A percentile compares a stretch with the other conserved stretches of the same genome.
Conservation (phyloP, 805 yeast species). For the Candida boleticola region DNA sequence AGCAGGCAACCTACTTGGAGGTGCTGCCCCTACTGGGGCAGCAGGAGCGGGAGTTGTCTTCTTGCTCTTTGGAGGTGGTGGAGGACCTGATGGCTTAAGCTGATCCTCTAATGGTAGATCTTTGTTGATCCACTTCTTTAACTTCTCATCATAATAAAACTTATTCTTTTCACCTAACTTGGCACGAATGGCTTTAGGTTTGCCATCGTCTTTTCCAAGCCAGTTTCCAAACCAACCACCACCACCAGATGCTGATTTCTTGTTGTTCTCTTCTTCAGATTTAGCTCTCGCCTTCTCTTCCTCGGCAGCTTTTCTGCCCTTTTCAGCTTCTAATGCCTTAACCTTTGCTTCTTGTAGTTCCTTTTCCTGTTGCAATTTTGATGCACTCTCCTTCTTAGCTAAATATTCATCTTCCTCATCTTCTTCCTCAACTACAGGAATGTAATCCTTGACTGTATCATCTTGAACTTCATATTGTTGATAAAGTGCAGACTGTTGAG, state of each 20-base stretch:
- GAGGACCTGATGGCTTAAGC: conserved; percentile 50
- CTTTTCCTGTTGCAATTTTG: conserved; percentile 23
- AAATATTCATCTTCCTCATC: conserved; percentile 48
- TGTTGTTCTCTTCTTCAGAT: conserved; percentile 14
- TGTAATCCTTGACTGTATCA: conserved; percentile 42
- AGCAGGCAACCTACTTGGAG: conserved; percentile 4
- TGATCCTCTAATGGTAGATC: conserved; percentile 67
- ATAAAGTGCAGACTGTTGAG: conserved; percentile 43
- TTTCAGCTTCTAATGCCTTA: conserved; percentile 8
- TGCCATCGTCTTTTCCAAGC: conserved; percentile 49
- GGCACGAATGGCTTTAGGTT: conserved; percentile 77
- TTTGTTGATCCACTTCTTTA: conserved; percentile 83
- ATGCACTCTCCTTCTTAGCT: conserved; percentile 43
- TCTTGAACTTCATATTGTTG: conserved; percentile 45
- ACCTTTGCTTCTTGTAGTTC: conserved; percentile 23
- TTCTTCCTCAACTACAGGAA: conserved; percentile 42
- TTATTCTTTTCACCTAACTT: conserved; percentile 77
- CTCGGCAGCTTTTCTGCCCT: conserved; percentile 16
- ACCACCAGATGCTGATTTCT: conserved; percentile 35
- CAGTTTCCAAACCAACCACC: conserved; percentile 56
- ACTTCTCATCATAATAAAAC: conserved; percentile 77
- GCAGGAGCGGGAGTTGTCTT: conserved; percentile 16
- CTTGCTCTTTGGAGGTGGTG: conserved; percentile 61
- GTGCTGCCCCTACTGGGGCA: conserved; percentile 7
- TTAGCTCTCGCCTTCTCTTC: conserved; percentile 16